A percentile compares a stretch with the other conserved stretches of the same genome.
These are phyloP conservation scores for Podila clonocystis DNA, from an alignment of 192 early-diverging fungal genomes.

Conservation along the genomic window DNA sequence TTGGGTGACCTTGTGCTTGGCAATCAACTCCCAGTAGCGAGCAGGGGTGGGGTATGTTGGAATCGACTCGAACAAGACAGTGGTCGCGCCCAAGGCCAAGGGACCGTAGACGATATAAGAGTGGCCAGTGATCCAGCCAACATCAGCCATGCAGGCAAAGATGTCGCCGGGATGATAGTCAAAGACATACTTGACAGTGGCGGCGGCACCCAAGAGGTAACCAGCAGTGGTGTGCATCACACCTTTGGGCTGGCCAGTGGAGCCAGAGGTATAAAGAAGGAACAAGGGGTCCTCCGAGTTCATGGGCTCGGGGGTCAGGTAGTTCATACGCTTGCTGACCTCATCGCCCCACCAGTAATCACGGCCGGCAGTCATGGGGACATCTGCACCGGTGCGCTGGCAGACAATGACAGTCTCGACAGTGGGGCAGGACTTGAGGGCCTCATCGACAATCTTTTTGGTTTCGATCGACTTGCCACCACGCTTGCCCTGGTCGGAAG, in stretches of 20 bases:
- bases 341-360: slow-evolving; percentile 99
- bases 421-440: slow-evolving; percentile 77
- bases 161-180: slow-evolving; percentile 91
- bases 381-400: slow-evolving; percentile 87
- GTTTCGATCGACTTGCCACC: slow-evolving; percentile 89
- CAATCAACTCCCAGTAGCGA: slow-evolving; percentile 86
- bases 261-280: slow-evolving; percentile 94
- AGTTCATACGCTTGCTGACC: slow-evolving; percentile 80
- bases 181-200: slow-evolving; percentile 93
- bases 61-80: slow-evolving; percentile 93
- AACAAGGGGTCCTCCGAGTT: slow-evolving; percentile 94
- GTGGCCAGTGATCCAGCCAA: slow-evolving; percentile 91
- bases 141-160: slow-evolving; percentile 95
- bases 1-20: slow-evolving; percentile 93
- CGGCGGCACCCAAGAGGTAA: slow-evolving; percentile 90
- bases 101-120: slow-evolving; percentile 96
- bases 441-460: slow-evolving; percentile 95
- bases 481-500: slow-evolving; percentile 94
- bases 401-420: slow-evolving; percentile 91
- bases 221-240: slow-evolving; percentile 95
- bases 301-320: slow-evolving; percentile 88
- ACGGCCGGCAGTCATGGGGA: slow-evolving; percentile 78
- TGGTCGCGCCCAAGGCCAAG: slow-evolving; percentile 86
- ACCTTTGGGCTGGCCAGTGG: slow-evolving; percentile 92
- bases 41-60: slow-evolving; percentile 92